Conservation (phyloP, 2,329 filamentous ascomycete species). For the Sclerotinia spermophila region DNA sequence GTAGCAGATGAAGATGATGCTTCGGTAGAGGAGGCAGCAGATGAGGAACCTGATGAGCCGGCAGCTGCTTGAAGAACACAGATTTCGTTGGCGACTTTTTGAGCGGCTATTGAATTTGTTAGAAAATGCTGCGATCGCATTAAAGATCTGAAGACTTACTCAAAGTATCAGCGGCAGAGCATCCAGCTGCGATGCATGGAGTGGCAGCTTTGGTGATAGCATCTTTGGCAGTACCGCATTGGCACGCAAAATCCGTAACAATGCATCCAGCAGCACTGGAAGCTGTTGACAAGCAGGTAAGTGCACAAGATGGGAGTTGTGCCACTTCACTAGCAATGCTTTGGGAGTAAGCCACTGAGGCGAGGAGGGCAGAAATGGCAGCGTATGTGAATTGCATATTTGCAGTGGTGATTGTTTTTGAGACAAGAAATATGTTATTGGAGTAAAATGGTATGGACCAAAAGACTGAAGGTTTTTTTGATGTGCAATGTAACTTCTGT, state of each 20-base stretch:
- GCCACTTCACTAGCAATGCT: conserved; percentile 21
- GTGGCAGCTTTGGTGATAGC: conserved; percentile 25
- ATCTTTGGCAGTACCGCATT: conserved; percentile 25
- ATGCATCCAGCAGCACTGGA: conserved; percentile 24
- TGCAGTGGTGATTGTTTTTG: conserved; percentile 1
- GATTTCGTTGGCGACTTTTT: not conserved
- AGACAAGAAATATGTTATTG: not conserved
- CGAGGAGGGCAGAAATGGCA: conserved; percentile 20
- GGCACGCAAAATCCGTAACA: conserved; percentile 27
- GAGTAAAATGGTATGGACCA: not conserved
- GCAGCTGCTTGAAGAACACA: not conserved
- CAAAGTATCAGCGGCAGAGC: conserved; percentile 25
- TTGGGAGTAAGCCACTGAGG: conserved; percentile 26
- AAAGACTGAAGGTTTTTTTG: not conserved
- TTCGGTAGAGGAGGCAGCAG: not conserved
- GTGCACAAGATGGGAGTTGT: conserved; percentile 28
- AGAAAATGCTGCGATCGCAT: not conserved
- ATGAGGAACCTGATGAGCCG: not conserved
- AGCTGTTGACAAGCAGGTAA: conserved; percentile 27
- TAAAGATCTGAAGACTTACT: conserved; percentile 23
- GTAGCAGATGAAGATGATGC: conserved; percentile 17
- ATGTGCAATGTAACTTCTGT: not conserved
- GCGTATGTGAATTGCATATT: conserved; percentile 26
- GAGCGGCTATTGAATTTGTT: not conserved
- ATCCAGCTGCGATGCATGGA: conserved; percentile 28